Base-by-base conservation (phyloP, 306 rosid genomes). In the Lathyrus sativus region DNA sequence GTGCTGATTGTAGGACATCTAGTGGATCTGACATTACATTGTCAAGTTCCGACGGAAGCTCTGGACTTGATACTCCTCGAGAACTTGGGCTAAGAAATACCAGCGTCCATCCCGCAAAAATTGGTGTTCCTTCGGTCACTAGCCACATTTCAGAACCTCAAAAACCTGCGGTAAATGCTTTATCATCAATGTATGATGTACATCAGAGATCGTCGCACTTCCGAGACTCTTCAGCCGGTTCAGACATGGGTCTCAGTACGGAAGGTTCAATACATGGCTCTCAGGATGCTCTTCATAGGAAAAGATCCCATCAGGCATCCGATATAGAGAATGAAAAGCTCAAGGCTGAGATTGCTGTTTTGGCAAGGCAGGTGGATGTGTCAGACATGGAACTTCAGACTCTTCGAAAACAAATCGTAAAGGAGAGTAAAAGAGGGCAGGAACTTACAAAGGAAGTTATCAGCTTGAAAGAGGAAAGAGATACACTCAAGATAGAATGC, bases 371-470 rank as follows among this genome's bases (percentile, higher is more conserved):
- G 78, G 83, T 73, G 10, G 86, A 90, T 53, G 18, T 90, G 66
- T 88, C 97, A 13, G 97, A 85, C 83, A 65, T 95, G 88, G 99
- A 90, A 84, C 79, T 95, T 24, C 99, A 95, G 73, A 90, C 99
- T 14, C 85, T 95, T 17, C 80, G 97, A 67, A 95, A 90, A 78
- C 97, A 95, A 83, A 81, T 88, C n/a, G 82, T 90, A 6, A 95
- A 95, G 83, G 99, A 95, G 70, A 95, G 89, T 80, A 95, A 90
- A 84, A 85, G 81, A 83, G 89, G 96, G 51, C 89, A 85, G 18
- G 99, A 95, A 63, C 88, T 90, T 63, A 77, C 85, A 1, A 88
- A 81, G 72, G 97, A 95, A 74, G 76, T 84, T 19, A 11, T 71
- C 78, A 72, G 82, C 87, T 82, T 95, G 92, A 95, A 85, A 78